Evolutionary conservation across 371 early-diverging fungal species (phyloP).

Genomic region (Actinomortierella wolfii): DNA sequence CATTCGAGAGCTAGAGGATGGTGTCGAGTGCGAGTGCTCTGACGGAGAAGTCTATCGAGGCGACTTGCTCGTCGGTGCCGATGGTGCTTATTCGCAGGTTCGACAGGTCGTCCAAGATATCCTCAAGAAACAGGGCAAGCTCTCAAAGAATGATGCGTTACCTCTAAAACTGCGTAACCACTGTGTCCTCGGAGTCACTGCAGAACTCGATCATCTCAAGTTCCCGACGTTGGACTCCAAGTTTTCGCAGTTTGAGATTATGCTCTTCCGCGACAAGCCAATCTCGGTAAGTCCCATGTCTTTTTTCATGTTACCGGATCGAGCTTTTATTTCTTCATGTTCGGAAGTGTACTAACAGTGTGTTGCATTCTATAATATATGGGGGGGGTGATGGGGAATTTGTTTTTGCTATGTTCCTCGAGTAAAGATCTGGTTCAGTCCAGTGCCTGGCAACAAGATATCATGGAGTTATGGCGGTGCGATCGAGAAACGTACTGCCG

Average conservation of each 20-base stretch:
- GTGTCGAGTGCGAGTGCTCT: slow-evolving; percentile 14
- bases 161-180: slow-evolving; percentile 16
- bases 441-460: slow-evolving; percentile 20
- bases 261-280: slow-evolving; percentile 12
- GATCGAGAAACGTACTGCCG: not conserved
- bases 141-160: slow-evolving; percentile 10
- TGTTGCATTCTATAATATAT: no score
- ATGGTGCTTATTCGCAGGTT: slow-evolving; percentile 30
- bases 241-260: slow-evolving; percentile 26
- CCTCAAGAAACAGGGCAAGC: slow-evolving; percentile 1
- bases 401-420: not conserved
- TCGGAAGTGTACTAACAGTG: no score
- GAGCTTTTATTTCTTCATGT: not conserved
- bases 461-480: slow-evolving; percentile 37
- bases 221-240: slow-evolving; percentile 11
- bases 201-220: slow-evolving; percentile 8
- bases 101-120: slow-evolving; percentile 21
- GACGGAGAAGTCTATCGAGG: slow-evolving; percentile 20
- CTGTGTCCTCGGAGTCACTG: slow-evolving; percentile 30
- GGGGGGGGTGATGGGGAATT: no score
- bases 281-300: slow-evolving; percentile 12
- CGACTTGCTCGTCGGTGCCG: slow-evolving; percentile 32
- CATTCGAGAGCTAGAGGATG: slow-evolving; percentile 12
- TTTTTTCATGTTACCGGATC: not conserved
- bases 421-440: slow-evolving; percentile 28